Conservation (phyloP, 75 land plant genomes). For the Picea glauca region DNA sequence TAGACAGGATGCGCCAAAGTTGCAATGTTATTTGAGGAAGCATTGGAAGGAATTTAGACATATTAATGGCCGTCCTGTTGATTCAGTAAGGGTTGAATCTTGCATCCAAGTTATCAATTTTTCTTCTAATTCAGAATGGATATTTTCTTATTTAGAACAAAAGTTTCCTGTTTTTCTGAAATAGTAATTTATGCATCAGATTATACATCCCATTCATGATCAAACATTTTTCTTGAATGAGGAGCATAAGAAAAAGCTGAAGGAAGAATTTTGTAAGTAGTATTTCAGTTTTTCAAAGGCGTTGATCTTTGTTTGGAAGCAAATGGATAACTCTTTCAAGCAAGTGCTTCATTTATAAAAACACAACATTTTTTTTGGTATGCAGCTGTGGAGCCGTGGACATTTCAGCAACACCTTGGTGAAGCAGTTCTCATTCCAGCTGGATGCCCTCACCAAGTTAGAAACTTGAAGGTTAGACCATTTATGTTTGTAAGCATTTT, state of each 20-base stretch:
- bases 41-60: slow-evolving; percentile 41
- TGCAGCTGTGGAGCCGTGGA: slow-evolving; percentile 75
- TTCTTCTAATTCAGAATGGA: neutral
- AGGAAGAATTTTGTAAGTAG: slow-evolving; percentile 49
- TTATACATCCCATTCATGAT: slow-evolving; percentile 41
- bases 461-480: slow-evolving; percentile 59
- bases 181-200: slow-evolving; percentile 21
- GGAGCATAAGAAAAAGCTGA: slow-evolving; percentile 44
- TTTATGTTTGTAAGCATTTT: neutral
- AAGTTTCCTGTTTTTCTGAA: neutral
- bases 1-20: slow-evolving; percentile 61
- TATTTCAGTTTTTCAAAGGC: neutral
- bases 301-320: neutral
- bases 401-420: slow-evolving; percentile 66
- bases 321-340: neutral
- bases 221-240: slow-evolving; percentile 37
- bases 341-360: neutral
- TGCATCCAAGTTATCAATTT: neutral
- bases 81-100: slow-evolving; percentile 26
- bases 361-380: neutral
- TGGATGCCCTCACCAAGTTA: slow-evolving; percentile 86
- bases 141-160: neutral
- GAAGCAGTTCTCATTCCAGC: slow-evolving; percentile 85
- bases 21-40: slow-evolving; percentile 37
- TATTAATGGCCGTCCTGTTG: slow-evolving; percentile 6